phyloP scores from a whole-genome alignment of 192 early-diverging fungal species.

The Dissophora ornata region DNA sequence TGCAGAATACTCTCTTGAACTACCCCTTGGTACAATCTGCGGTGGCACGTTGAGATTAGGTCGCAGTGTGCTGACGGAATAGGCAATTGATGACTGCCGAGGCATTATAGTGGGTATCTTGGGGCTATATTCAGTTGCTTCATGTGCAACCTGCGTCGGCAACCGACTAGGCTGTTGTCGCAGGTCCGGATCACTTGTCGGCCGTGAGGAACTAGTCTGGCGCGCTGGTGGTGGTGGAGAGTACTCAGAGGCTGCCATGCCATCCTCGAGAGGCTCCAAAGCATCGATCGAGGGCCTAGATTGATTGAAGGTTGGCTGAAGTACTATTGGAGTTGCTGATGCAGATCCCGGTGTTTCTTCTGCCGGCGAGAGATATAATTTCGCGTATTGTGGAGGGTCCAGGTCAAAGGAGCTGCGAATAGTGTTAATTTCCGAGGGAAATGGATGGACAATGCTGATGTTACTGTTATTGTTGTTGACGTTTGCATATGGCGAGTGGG shows the following conservation, averaged over 20 bases:
- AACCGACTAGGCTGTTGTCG: constrained; percentile 8
- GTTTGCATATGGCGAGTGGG: constrained; percentile 11
- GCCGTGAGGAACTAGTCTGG: constrained; percentile 13
- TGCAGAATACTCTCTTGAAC: constrained; percentile 41
- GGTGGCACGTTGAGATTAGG: constrained; percentile 46
- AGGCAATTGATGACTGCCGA: constrained; percentile 48
- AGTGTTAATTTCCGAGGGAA: constrained; percentile 14
- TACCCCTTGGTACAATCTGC: constrained; percentile 38
- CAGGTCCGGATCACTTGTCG: constrained; percentile 43
- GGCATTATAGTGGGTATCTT: constrained; percentile 45
- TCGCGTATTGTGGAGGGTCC: constrained; percentile 10
- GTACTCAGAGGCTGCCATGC: not conserved
- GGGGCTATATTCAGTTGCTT: constrained; percentile 38
- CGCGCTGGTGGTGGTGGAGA: constrained; percentile 6
- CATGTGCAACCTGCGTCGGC: constrained; percentile 35
- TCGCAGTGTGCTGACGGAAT: constrained; percentile 23
- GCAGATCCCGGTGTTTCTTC: constrained; percentile 33
- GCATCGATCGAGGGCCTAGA: constrained; percentile 33
- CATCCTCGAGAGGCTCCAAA: constrained; percentile 33
- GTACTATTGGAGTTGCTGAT: constrained; percentile 26
- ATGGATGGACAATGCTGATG: constrained; percentile 2
- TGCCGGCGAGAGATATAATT: constrained; percentile 11
- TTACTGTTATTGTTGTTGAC: constrained; percentile 28
- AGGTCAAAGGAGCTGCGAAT: constrained; percentile 33
- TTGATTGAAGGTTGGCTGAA: constrained; percentile 21